phyloP scores from a whole-genome alignment of 495 filamentous ascomycete genomes.

The Penicillium argentinense region DNA sequence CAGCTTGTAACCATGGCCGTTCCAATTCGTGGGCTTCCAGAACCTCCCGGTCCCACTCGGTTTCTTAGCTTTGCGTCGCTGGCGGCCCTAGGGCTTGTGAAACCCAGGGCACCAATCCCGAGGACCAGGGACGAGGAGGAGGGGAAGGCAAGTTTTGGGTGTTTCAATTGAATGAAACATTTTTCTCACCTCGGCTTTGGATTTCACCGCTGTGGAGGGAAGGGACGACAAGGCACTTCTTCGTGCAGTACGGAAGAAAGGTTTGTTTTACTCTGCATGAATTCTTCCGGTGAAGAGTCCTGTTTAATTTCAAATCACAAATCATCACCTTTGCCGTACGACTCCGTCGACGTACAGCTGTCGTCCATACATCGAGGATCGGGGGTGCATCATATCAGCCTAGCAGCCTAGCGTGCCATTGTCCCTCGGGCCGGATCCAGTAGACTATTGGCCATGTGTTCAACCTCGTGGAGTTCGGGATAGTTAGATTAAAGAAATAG shows the following conservation, averaged over 20 bases:
- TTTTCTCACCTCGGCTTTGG: not conserved
- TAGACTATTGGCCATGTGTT: not conserved
- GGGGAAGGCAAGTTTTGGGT: not conserved
- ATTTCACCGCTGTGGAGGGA: too few relatives aligned
- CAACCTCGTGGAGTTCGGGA: constrained; percentile 1
- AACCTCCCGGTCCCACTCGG: constrained; percentile 6
- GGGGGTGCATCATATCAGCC: too few relatives aligned
- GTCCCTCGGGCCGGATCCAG: not conserved
- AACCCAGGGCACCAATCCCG: constrained; percentile 3
- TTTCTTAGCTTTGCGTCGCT: not conserved
- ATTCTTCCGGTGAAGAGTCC: too few relatives aligned
- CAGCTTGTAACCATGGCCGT: constrained; percentile 19
- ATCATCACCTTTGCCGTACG: too few relatives aligned
- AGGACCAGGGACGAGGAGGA: not conserved
- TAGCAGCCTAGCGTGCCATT: too few relatives aligned
- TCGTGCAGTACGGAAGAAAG: too few relatives aligned
- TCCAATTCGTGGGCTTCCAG: constrained; percentile 15
- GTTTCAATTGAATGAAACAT: constrained; percentile 6
- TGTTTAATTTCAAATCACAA: too few relatives aligned
- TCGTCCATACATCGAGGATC: too few relatives aligned
- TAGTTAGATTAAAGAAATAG: too few relatives aligned
- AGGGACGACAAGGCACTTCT: too few relatives aligned
- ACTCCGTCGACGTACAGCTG: too few relatives aligned
- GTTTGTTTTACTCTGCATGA: too few relatives aligned
- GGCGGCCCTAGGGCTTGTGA: not conserved